These are phyloP conservation scores for Globisporangium echinulatum DNA, from an alignment of 352 stramenopile species.

Conservation along the genomic window DNA sequence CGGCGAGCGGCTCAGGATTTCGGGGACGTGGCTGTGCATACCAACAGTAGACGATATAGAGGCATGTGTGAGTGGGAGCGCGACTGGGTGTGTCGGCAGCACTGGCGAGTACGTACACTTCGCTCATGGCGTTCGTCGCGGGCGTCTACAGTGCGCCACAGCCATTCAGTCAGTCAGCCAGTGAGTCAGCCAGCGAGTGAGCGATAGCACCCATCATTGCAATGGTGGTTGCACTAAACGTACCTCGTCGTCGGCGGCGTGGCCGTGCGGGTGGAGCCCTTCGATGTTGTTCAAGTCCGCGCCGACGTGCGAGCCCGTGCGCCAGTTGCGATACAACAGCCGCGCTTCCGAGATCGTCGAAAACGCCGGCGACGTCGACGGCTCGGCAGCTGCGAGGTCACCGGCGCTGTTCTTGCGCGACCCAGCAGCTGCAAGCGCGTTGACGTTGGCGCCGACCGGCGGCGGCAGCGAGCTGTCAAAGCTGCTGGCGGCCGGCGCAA, in stretches of 20 bases:
- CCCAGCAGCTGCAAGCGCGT: constrained; percentile 1
- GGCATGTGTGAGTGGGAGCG: background rate
- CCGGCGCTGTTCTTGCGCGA: constrained; percentile 55
- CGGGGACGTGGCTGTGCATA: constrained; percentile 24
- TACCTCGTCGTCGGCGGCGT: background rate
- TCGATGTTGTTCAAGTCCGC: constrained; percentile 18
- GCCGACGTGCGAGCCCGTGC: constrained; percentile 47
- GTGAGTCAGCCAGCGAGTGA: background rate
- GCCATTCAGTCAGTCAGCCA: background rate
- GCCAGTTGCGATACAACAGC: constrained; percentile 76
- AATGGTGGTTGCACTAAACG: background rate
- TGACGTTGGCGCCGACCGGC: background rate
- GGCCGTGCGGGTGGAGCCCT: constrained; percentile 2
- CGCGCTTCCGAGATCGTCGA: constrained; percentile 53
- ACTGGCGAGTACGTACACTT: constrained; percentile 32
- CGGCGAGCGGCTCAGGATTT: constrained; percentile 54
- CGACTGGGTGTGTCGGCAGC: background rate
- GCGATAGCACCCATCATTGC: no score
- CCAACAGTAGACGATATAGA: no score
- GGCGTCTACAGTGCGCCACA: background rate
- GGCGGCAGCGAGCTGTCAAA: constrained; percentile 4
- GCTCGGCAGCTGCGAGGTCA: constrained; percentile 43
- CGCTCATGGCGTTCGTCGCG: constrained; percentile 34
- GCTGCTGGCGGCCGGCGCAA: constrained; percentile 6
- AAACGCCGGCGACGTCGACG: constrained; percentile 26